Conservation (phyloP, 2,329 filamentous ascomycete genomes). For the Colletotrichum lini region DNA sequence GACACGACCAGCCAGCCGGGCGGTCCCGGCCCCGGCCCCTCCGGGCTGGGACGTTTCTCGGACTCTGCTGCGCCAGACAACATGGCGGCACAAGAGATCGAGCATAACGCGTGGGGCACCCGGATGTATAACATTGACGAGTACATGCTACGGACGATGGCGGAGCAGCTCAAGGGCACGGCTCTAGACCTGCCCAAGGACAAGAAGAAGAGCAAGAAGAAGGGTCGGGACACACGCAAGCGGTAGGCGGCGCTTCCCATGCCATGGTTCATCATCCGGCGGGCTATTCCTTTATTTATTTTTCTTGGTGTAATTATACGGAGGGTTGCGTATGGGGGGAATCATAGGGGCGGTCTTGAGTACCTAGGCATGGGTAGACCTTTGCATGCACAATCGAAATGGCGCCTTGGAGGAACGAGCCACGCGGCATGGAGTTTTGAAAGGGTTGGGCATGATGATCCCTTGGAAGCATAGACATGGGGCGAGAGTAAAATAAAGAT, state of each 20-base stretch:
- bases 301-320: slow-evolving; percentile 29
- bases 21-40: slow-evolving; percentile 49
- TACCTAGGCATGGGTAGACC: slow-evolving; percentile 20
- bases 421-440: slow-evolving; percentile 33
- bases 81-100: slow-evolving; percentile 56
- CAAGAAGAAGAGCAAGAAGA: slow-evolving; percentile 74
- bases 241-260: slow-evolving; percentile 48
- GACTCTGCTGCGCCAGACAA: slow-evolving; percentile 54
- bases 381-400: slow-evolving; percentile 27
- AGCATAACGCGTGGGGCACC: slow-evolving; percentile 72
- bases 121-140: slow-evolving; percentile 77
- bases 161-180: slow-evolving; percentile 70
- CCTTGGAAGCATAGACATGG: slow-evolving; percentile 17
- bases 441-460: background rate
- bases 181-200: slow-evolving; percentile 75
- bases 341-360: slow-evolving; percentile 22
- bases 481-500: slow-evolving; percentile 19
- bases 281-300: background rate
- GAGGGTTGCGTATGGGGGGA: background rate
- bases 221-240: slow-evolving; percentile 71
- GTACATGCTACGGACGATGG: slow-evolving; percentile 81
- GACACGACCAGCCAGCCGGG: slow-evolving; percentile 51
- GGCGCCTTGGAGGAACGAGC: slow-evolving; percentile 16
- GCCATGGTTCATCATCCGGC: background rate
- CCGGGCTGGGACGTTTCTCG: slow-evolving; percentile 56